Evolutionary conservation across 495 filamentous ascomycete species (phyloP), one percentile per base, ranked within the genome.

Genomic region (Penicillium subrubescens): DNA sequence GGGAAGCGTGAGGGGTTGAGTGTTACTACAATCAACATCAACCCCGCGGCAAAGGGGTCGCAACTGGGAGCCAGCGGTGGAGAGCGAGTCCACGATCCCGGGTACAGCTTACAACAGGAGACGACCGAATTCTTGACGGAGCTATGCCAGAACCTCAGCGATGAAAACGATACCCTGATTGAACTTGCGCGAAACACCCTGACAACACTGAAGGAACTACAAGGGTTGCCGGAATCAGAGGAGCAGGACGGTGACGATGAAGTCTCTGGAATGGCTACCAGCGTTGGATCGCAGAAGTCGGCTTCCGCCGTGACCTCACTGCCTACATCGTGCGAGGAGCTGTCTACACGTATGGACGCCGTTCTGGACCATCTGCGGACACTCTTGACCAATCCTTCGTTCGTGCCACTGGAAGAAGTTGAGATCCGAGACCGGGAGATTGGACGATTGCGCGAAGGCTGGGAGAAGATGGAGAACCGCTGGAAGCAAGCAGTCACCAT

Each of bases 401-500:
- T 98, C 75, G 95, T 97, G 34, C 91, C 95, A 0, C 83, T 99
- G n/a, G 96, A 98, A 71, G 89, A 97, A 74, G 91, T 97, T 8
- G 92, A 93, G 63, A 80, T 94, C 19, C 86, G 94, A 33, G 94
- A 99, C 62, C 90, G 96, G 48, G 94, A 97, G 69, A 97, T 99
- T 62, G 81, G 84, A 23, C 81, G 90, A 63, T 79, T 98, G 14
- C 87, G 90, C 31, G 86, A 90, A 60, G 92, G 92, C 25, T 96
- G 93, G 88, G 91, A 94, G 73, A 92, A 88, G 74, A 93, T 98
- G 90, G 93, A 97, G 75, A 83, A 81, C 17, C 81, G 94, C 44
- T 97, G 95, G 94, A 87, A 86, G 69, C 94, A 98, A 65, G 90
- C 94, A 2, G 86, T 97, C 2, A 83, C 86, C 34, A 84, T 98